Percentiles rank a stretch among this genome's conserved stretches.
Conservation (phyloP, 768 basidiomycete species). For the Suillus placidus region DNA sequence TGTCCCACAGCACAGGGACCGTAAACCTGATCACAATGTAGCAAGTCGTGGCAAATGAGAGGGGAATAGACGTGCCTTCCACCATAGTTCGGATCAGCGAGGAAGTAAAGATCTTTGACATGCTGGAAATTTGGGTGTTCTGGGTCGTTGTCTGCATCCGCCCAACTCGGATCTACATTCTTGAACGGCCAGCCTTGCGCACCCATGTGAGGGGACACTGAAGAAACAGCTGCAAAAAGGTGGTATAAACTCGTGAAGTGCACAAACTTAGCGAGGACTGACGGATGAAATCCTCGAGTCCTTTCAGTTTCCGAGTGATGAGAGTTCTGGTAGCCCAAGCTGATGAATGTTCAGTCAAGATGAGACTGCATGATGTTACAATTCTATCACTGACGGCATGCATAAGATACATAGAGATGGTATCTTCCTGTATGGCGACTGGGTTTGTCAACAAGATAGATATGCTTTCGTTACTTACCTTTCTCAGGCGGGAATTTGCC, state of each 20-base stretch:
- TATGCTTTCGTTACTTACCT: slow-evolving; percentile 42
- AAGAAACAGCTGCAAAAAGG: slow-evolving; percentile 60
- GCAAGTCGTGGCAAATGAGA: not conserved
- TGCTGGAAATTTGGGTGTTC: slow-evolving; percentile 62
- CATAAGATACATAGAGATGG: slow-evolving; percentile 86
- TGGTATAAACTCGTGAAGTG: not conserved
- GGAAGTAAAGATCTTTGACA: slow-evolving; percentile 85
- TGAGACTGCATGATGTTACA: not conserved
- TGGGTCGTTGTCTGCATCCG: slow-evolving; percentile 76
- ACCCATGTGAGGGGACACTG: slow-evolving; percentile 88
- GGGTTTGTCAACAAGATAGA: not conserved
- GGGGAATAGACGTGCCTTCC: slow-evolving; percentile 56
- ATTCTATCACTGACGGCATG: slow-evolving; percentile 66
- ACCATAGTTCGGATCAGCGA: slow-evolving; percentile 66
- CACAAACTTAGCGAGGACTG: slow-evolving; percentile 30
- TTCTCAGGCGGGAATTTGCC: slow-evolving; percentile 74
- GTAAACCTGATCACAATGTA: slow-evolving; percentile 60
- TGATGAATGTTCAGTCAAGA: slow-evolving; percentile 27
- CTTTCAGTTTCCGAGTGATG: slow-evolving; percentile 90
- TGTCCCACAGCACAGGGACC: slow-evolving; percentile 93
- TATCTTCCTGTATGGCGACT: slow-evolving; percentile 65
- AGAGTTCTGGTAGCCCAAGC: slow-evolving; percentile 94
- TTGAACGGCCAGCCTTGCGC: slow-evolving; percentile 87
- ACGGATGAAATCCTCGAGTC: slow-evolving; percentile 84
- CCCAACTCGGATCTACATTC: slow-evolving; percentile 57